Evolutionary conservation across 768 basidiomycete species (phyloP).

Genomic region (Mycena olivaceomarginata): DNA sequence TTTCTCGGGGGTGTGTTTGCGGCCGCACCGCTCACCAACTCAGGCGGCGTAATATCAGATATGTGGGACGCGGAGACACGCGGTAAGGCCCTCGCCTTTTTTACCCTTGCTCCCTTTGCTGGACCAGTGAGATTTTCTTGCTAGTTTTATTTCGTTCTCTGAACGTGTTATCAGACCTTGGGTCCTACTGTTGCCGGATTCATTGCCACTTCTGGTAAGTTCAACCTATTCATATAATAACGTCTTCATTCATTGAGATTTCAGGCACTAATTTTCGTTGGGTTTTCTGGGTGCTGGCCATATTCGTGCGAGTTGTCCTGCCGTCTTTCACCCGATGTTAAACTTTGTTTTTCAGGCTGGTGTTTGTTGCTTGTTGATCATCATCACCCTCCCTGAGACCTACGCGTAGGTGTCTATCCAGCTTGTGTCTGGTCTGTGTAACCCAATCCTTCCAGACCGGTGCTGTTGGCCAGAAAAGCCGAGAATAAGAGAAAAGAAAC

Average conservation of each 20-base stretch:
- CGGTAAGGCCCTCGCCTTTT: slow-evolving; percentile 80
- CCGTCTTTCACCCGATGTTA: not conserved
- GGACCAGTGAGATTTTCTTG: slow-evolving; percentile 62
- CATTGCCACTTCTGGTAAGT: slow-evolving; percentile 54
- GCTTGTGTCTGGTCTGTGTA: not conserved
- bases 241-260: not conserved
- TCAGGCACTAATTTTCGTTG: slow-evolving; percentile 75
- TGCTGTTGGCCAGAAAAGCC: slow-evolving; percentile 74
- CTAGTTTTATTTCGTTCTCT: not conserved
- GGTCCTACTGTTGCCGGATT: slow-evolving; percentile 74
- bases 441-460: slow-evolving; percentile 62
- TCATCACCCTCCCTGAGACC: slow-evolving; percentile 81
- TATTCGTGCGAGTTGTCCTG: slow-evolving; percentile 65
- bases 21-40: slow-evolving; percentile 80
- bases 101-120: slow-evolving; percentile 79
- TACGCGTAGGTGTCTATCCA: slow-evolving; percentile 64
- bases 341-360: slow-evolving; percentile 60
- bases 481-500: slow-evolving; percentile 69
- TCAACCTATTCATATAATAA: not conserved
- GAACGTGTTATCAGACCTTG: slow-evolving; percentile 52
- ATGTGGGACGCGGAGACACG: slow-evolving; percentile 78
- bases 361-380: slow-evolving; percentile 66
- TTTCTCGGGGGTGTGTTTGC: slow-evolving; percentile 86
- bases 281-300: slow-evolving; percentile 79
- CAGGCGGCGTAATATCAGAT: slow-evolving; percentile 76